Percentiles rank a stretch among this genome's conserved stretches.
phyloP scores from a whole-genome alignment of 495 filamentous ascomycete genomes.

The Penicillium roqueforti region DNA sequence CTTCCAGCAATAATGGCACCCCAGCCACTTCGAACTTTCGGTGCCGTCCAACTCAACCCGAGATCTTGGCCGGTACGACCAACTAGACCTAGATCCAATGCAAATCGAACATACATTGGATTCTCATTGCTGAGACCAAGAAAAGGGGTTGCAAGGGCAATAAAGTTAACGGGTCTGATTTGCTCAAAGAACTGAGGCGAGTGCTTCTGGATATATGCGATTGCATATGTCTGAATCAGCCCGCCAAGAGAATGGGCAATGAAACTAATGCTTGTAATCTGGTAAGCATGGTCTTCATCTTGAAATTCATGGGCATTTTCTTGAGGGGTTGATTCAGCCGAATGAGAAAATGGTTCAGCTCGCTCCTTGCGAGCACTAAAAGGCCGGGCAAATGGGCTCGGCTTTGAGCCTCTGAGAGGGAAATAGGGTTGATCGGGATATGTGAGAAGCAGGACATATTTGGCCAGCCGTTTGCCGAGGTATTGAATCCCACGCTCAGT shows the following conservation, averaged over 20 bases:
- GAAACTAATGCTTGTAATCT: constrained; percentile 93
- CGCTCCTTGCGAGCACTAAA: constrained; percentile 30
- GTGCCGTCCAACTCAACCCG: constrained; percentile 88
- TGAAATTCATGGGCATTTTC: constrained; percentile 6
- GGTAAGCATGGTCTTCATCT: constrained; percentile 60
- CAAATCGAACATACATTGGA: constrained; percentile 93
- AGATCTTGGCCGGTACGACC: constrained; percentile 93
- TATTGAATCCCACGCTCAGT: constrained; percentile 97
- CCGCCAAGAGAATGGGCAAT: constrained; percentile 92
- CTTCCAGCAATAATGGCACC: constrained; percentile 77
- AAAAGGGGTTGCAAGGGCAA: constrained; percentile 85
- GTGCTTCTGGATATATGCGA: constrained; percentile 96
- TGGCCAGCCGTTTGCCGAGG: constrained; percentile 90
- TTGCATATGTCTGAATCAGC: constrained; percentile 87
- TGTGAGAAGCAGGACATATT: constrained; percentile 80
- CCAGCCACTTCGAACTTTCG: constrained; percentile 82
- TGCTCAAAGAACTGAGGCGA: constrained; percentile 84
- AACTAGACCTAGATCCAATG: constrained; percentile 91
- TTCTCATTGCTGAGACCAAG: constrained; percentile 96
- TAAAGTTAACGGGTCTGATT: constrained; percentile 89
- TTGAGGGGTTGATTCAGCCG: constrained; percentile 7
- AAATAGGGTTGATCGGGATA: constrained; percentile 87
- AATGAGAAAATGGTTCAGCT: constrained; percentile 9
- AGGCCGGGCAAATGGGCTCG: constrained; percentile 32
- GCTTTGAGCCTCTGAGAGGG: constrained; percentile 58